Conservation (phyloP, 495 filamentous ascomycete genomes). For the Tuber indicum region DNA sequence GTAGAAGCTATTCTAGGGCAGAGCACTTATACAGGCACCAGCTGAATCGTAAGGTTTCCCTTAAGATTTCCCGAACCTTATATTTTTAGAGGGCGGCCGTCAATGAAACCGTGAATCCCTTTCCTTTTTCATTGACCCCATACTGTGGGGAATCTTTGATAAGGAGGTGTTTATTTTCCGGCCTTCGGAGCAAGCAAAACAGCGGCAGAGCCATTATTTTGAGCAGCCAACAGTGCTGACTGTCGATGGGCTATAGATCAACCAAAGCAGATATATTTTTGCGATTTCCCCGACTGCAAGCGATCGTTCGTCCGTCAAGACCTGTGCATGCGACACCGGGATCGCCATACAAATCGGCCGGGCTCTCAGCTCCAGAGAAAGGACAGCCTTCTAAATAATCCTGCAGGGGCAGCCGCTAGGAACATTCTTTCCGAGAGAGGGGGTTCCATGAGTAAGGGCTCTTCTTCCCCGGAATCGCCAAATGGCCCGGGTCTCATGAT, state of each 20-base stretch:
- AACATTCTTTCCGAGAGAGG: conserved; percentile 32
- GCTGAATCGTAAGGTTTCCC: conserved; percentile 68
- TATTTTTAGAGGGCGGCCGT: background rate
- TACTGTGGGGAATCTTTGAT: conserved; percentile 13
- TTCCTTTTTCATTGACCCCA: conserved; percentile 1
- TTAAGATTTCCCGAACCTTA: background rate
- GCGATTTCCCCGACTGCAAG: conserved; percentile 85
- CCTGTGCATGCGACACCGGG: conserved; percentile 84
- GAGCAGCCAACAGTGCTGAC: conserved; percentile 28
- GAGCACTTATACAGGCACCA: conserved; percentile 97
- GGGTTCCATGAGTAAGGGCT: conserved; percentile 35
- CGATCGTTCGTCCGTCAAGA: conserved; percentile 92
- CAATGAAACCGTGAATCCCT: conserved; percentile 6
- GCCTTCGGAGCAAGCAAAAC: background rate
- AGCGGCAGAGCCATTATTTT: background rate
- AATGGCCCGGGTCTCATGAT: conserved; percentile 49
- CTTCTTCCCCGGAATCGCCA: conserved; percentile 38
- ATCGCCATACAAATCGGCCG: conserved; percentile 81
- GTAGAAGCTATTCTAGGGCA: conserved; percentile 91
- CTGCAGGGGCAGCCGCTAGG: conserved; percentile 33
- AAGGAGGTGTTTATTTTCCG: background rate
- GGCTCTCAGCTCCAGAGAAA: conserved; percentile 91
- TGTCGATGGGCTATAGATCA: conserved; percentile 49
- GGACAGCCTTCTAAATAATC: conserved; percentile 62
- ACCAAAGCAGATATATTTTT: conserved; percentile 92